Evolutionary conservation across 148 eudicot species (phyloP), one percentile per base, ranked within the genome.

Genomic region (Nyssa sinensis): DNA sequence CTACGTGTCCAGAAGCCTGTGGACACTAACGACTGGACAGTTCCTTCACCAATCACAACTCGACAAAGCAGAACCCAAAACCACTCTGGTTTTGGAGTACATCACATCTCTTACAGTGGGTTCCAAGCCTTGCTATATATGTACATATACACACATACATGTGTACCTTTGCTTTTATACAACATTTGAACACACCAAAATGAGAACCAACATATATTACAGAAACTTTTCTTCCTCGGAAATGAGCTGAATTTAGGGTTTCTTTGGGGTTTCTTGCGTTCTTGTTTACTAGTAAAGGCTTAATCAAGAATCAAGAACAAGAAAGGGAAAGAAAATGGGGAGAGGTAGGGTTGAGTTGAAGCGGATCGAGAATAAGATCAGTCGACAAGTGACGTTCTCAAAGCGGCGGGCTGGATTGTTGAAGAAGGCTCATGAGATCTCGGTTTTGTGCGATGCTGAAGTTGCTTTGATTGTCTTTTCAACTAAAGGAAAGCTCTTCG

Each of bases 361-460:
- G 84, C 49, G 87, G 80, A 88, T 88, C 55, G 91, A 88, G 79
- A 88, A 88, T 78, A 88, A 83, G 72, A 84, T 83, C 3, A 88
- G 88, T 49, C 73, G 91, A 33, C 91, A 88, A 79, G 91, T 85
- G 8, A 88, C 91, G 3, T 88, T 90, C 72, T 90, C 91, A 9
- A 90, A 90, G 70, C 62, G 94, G 4, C 27, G 94, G 67, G 62
- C 81, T 1, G 96, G 96, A 16, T 83, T 91, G 76, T 41, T 88
- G 67, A 91, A 91, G 83, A 91, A 91, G 63, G 92, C 96, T 35
- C 85, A 84, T 64, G 96, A 90, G 86, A 88, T 90, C 76, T 90
- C 96, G 0, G 90, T 88, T 9, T 73, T 90, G 0, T 90, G 94
- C 70, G 94, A 90, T 77, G 94, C 91, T 76, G 84, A 91, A 25